Evolutionary conservation across 2,329 filamentous ascomycete species (phyloP).

Genomic region (Fusarium sarcochroum): DNA sequence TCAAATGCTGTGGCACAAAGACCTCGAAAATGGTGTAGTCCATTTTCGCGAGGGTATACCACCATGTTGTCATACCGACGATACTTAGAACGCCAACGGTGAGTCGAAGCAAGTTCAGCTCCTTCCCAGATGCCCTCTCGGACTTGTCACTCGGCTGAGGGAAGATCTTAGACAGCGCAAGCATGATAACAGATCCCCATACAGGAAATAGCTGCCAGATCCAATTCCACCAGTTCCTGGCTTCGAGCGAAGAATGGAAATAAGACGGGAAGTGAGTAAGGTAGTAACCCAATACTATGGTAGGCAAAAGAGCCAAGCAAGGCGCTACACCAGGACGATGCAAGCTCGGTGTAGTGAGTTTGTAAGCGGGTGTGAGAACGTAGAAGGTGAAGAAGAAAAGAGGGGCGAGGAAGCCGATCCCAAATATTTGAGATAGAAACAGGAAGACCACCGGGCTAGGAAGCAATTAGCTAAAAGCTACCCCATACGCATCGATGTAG

Average conservation of each 20-base stretch:
- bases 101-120: conserved; percentile 2
- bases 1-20: conserved; percentile 46
- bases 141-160: background rate
- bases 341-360: conserved; percentile 24
- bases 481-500: too few species aligned
- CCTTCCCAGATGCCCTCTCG: fast-evolving
- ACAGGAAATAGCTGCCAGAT: conserved; percentile 51
- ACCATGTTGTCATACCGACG: conserved; percentile 34
- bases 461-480: background rate
- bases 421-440: conserved; percentile 43
- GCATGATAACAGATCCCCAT: conserved; percentile 41
- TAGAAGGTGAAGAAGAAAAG: conserved; percentile 47
- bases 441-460: conserved; percentile 36
- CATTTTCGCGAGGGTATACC: conserved; percentile 33
- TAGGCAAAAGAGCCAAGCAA: conserved; percentile 38
- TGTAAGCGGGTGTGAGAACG: conserved; percentile 33
- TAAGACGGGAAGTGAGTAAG: conserved; percentile 37
- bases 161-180: conserved; percentile 22
- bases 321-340: conserved; percentile 16
- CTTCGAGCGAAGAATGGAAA: conserved; percentile 41
- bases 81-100: background rate
- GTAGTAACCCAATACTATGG: conserved; percentile 37
- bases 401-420: conserved; percentile 41
- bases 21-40: conserved; percentile 17
- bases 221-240: conserved; percentile 51